phyloP scores from a whole-genome alignment of 1,284 basidiomycete species.

The Puccinia coronata region DNA sequence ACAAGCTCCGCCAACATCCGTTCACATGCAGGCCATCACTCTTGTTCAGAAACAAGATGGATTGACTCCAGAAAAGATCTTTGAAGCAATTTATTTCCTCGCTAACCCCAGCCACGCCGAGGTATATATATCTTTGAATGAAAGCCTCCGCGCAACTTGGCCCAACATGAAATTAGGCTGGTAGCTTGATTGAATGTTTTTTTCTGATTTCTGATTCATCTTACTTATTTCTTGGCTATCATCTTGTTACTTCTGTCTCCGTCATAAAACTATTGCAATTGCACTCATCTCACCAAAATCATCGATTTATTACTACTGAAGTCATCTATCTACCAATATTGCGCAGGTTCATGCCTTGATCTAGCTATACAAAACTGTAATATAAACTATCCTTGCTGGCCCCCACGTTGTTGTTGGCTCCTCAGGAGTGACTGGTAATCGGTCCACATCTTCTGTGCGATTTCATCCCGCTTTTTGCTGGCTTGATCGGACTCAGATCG shows the following conservation, averaged over 20 bases:
- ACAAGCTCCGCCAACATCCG: background rate
- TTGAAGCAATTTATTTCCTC: background rate
- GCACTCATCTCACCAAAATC: background rate
- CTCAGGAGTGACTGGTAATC: background rate
- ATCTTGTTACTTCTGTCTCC: no score
- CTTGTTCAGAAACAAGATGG: background rate
- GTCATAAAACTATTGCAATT: background rate
- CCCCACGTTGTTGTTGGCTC: background rate
- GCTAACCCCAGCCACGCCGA: background rate
- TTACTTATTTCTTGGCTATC: background rate
- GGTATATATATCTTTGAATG: background rate
- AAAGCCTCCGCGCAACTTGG: background rate
- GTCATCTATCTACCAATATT: no score
- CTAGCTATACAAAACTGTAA: background rate
- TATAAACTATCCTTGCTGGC: background rate
- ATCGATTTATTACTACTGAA: no score
- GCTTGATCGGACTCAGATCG: background rate
- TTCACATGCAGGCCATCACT: background rate
- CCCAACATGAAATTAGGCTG: slow-evolving; percentile 12
- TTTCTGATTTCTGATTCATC: background rate
- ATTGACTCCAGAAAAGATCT: background rate
- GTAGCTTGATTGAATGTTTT: background rate
- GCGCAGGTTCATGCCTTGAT: no score
- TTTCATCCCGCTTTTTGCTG: background rate
- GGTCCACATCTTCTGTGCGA: slow-evolving; percentile 10